These are phyloP conservation scores for Lanmaoa rubissima DNA, from an alignment of 768 basidiomycete genomes.

Conservation along the genomic window DNA sequence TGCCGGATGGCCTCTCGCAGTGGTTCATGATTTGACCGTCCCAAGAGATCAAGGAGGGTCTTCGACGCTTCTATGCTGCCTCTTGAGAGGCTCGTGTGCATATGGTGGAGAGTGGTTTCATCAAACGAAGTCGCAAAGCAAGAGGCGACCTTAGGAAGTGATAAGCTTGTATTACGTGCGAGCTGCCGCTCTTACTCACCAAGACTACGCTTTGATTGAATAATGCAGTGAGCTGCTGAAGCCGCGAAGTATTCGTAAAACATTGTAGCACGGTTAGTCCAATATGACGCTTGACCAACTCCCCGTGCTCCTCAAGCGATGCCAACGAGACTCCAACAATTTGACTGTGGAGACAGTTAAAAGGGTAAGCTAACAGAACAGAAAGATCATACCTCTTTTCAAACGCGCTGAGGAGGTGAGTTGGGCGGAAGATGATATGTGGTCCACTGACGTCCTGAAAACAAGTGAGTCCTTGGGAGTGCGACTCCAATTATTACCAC, in stretches of 20 bases:
- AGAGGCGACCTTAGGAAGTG: slow-evolving; percentile 37
- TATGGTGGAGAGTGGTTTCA: slow-evolving; percentile 14
- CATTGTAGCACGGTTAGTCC: slow-evolving; percentile 40
- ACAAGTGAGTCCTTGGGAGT: background rate
- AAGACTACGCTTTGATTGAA: slow-evolving; percentile 41
- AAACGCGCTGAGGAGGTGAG: slow-evolving; percentile 38
- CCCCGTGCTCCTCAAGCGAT: slow-evolving; percentile 39
- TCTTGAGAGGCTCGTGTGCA: slow-evolving; percentile 4
- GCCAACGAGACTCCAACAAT: slow-evolving; percentile 38
- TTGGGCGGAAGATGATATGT: slow-evolving; percentile 44
- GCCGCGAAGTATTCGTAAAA: slow-evolving; percentile 36
- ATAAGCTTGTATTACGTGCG: slow-evolving; percentile 4
- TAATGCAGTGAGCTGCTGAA: slow-evolving; percentile 41
- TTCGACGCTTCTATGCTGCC: slow-evolving; percentile 20
- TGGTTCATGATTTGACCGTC: slow-evolving; percentile 32
- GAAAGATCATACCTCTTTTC: slow-evolving; percentile 38
- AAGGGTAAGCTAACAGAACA: background rate
- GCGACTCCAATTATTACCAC: background rate
- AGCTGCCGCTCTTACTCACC: slow-evolving; percentile 33
- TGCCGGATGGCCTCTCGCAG: slow-evolving; percentile 36
- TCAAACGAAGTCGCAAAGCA: slow-evolving; percentile 46
- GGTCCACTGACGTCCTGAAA: slow-evolving; percentile 34
- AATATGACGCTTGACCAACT: slow-evolving; percentile 38
- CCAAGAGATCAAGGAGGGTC: slow-evolving; percentile 32
- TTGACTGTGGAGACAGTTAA: slow-evolving; percentile 36